Evolutionary conservation across 2,329 filamentous ascomycete genomes (phyloP), one percentile per base, ranked within the genome.

Genomic region (Beauveria rudraprayagi): DNA sequence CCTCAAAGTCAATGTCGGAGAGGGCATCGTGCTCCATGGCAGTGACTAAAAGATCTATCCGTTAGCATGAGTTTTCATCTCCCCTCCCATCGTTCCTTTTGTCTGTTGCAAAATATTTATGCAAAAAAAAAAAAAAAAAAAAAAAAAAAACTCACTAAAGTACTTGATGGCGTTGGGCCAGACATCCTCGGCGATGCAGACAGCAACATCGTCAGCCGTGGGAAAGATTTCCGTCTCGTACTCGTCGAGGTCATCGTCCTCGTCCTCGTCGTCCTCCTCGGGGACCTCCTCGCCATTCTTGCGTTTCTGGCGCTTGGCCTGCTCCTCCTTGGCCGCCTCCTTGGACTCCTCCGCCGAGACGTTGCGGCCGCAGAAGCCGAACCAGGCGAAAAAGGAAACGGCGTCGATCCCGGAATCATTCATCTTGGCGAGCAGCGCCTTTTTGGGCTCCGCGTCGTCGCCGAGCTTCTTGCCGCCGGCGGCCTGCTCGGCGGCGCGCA

Each of bases 101-200:
- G 30, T 44, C 34, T 11, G 11, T 14, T 14, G 34, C 4, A 4
- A 37, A 14, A 14, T 5, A 37, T 37, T 37, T 5, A 5, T 14
- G n/a, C 19, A 1, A 22, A 22, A 22, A 22, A 22, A 22, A 22
- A 22, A 22, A 22, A 22, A 22, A 22, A 22, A 22, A 22, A 22
- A 2, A 22, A 22, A 22, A 22, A 22, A 34, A 61, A 83, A 83
- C 90, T 77, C 79, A 94, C 91, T 89, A 77, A 94, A 97, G 77
- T 94, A 95, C 74, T 90, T 91, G 73, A 96, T 87, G 62, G 92
- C 93, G 65, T 86, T 85, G 53, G 91, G 90, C 87, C 89, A 97
- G 57, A 97, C 78, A 67, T 97, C 93, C 71, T 97, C 92, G 9
- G 89, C 85, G 67, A 97, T 80, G 63, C 86, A 81, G 64, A 91